These are phyloP conservation scores for Pseudogymnoascus sp. DNA, from an alignment of 2,329 filamentous ascomycete genomes.

Conservation along the genomic window DNA sequence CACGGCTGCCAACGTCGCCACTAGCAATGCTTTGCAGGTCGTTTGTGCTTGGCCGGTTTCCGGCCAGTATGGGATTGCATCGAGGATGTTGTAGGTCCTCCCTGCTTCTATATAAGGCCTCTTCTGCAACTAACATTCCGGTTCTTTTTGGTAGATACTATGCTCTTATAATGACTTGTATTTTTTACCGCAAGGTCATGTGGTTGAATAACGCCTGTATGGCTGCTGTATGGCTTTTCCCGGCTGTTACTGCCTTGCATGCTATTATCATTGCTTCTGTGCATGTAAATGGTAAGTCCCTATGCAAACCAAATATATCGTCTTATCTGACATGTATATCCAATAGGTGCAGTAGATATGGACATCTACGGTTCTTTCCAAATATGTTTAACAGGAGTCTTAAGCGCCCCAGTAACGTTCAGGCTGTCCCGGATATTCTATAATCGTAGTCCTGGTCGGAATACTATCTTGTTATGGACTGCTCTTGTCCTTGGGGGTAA, in stretches of 20 bases:
- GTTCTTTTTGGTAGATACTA: constrained; percentile 48
- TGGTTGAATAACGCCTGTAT: constrained; percentile 59
- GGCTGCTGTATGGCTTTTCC: constrained; percentile 55
- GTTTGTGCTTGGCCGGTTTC: constrained; percentile 52
- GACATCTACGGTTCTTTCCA: constrained; percentile 65
- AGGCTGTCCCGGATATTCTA: constrained; percentile 58
- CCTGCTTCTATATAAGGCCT: background rate
- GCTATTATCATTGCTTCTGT: constrained; percentile 53
- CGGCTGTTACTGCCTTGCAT: constrained; percentile 58
- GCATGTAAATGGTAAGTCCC: constrained; percentile 49
- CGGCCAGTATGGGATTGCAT: constrained; percentile 51
- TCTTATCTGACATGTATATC: background rate
- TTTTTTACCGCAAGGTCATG: constrained; percentile 53
- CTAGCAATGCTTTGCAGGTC: constrained; percentile 34
- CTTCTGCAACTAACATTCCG: too few species aligned
- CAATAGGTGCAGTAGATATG: constrained; percentile 56
- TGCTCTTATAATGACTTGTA: constrained; percentile 54
- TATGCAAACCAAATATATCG: constrained; percentile 22
- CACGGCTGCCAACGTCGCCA: constrained; percentile 17
- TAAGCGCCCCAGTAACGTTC: constrained; percentile 58
- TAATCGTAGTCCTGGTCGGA: constrained; percentile 52
- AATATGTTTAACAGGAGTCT: constrained; percentile 57
- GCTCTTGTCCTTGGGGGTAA: constrained; percentile 52
- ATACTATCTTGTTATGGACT: constrained; percentile 62
- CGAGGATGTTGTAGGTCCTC: constrained; percentile 42